These are phyloP conservation scores for Fraxinus nigra DNA, from an alignment of 305 asterid genomes.

Conservation along the genomic window DNA sequence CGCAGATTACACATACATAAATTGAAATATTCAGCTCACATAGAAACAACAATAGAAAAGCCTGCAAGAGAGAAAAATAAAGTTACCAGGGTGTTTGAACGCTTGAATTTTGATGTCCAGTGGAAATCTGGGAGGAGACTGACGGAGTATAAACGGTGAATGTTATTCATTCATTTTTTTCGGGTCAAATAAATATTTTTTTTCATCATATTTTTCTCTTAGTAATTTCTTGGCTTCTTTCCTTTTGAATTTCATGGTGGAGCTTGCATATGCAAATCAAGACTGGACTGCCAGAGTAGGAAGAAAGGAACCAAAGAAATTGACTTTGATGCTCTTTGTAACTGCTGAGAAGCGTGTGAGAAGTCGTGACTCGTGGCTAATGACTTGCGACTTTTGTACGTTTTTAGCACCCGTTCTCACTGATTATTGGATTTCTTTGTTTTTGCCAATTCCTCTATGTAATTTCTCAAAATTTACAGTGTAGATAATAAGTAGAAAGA, in stretches of 20 bases:
- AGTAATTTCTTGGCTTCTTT: not conserved
- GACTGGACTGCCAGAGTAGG: not conserved
- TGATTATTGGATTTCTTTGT: not conserved
- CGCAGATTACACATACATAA: not conserved
- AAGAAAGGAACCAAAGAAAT: not conserved
- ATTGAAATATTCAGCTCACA: not conserved
- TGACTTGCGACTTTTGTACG: not conserved
- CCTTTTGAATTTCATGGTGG: not conserved
- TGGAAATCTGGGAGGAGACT: not conserved
- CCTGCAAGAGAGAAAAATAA: not conserved
- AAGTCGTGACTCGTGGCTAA: not conserved
- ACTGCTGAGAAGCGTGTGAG: not conserved
- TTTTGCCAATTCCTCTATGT: not conserved
- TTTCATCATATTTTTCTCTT: not conserved
- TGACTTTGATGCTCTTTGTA: not conserved
- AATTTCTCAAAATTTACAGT: not conserved
- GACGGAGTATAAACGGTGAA: not conserved
- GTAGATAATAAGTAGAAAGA: not conserved
- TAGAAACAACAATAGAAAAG: not conserved
- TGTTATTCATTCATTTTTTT: not conserved
- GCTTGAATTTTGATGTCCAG: not conserved
- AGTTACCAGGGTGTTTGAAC: not conserved
- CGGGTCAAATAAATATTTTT: not conserved
- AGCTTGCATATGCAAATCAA: not conserved
- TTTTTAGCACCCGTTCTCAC: not conserved